phyloP scores from a whole-genome alignment of 768 basidiomycete species.

The Pisolithus tinctorius region DNA sequence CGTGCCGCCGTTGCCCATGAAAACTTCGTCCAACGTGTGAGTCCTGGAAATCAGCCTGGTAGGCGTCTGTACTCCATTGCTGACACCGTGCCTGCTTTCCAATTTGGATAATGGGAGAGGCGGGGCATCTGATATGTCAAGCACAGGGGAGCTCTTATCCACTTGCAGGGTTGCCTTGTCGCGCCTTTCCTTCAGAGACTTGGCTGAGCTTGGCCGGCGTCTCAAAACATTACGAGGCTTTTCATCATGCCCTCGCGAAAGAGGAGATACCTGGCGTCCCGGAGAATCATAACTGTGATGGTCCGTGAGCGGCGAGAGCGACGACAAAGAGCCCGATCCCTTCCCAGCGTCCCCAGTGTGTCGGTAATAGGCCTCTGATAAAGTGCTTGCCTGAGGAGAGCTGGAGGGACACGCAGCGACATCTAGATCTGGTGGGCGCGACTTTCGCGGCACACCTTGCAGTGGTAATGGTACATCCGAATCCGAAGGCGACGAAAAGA shows the following conservation, averaged over 20 bases:
- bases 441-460: slow-evolving; percentile 8
- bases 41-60: slow-evolving; percentile 33
- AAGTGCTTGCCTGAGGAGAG: slow-evolving; percentile 1
- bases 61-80: slow-evolving; percentile 30
- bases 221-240: slow-evolving; percentile 27
- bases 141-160: slow-evolving; percentile 4
- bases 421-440: slow-evolving; percentile 18
- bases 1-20: not conserved
- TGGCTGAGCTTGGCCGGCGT: slow-evolving; percentile 25
- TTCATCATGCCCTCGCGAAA: slow-evolving; percentile 6
- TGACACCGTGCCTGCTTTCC: not conserved
- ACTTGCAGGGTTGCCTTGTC: slow-evolving; percentile 2
- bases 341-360: slow-evolving; percentile 12
- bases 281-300: slow-evolving; percentile 10
- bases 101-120: not conserved
- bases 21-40: not conserved
- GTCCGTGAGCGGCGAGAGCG: slow-evolving; percentile 1
- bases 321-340: not conserved
- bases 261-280: not conserved
- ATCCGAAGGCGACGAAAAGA: slow-evolving; percentile 13
- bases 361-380: slow-evolving; percentile 15
- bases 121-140: not conserved
- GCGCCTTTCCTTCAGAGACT: slow-evolving; percentile 8
- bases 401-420: slow-evolving; percentile 8
- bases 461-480: slow-evolving; percentile 10